Base-by-base conservation (phyloP, 495 filamentous ascomycete genomes). In the Xylaria curta region DNA sequence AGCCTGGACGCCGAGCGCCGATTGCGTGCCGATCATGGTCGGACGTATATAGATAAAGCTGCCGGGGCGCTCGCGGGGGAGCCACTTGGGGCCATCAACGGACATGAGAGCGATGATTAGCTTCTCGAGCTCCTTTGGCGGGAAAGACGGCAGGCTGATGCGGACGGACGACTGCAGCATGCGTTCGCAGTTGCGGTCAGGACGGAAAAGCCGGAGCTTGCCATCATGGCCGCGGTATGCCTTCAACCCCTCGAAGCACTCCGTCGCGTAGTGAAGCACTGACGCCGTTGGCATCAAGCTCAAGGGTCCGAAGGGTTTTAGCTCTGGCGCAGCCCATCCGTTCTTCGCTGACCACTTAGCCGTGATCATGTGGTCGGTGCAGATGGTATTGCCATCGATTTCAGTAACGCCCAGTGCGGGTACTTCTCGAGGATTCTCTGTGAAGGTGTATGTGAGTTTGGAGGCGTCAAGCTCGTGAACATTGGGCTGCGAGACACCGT, bases 181-280 rank as follows among this genome's bases (percentile, higher is more conserved):
- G 74, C 95, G 91, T 68, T 84, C 83, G 73, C 89, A 88, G 82
- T 98, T 98, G 72, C 87, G 83, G 74, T 93, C 84, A 0, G 94
- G 93, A 28, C 95, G 91, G 86, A 98, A 98, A 58, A 97, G 83
- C 47, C 95, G 92, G 68, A 98, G 84, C 71, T 89, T 89, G 59
- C 92, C 92, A 81, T 97, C 93, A 75, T 87, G 88, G 33, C 93
- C 94, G 68, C 94, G 92, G 84, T 95, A 97, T 47, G 88, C 89
- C 81, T 97, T 97, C 82, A 96, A 86, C 40, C 94, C 94, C 81
- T 97, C 94, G 82, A 97, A 97, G 82, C 94, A 97, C 76, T 95
- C 91, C 47, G 93, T 96, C 19, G 94, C 94, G 79, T 97, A 97
- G 84, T 97, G 94, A 47, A 97, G 88, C 36, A 90, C 89, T n/a